A percentile compares a stretch with the other conserved stretches of the same genome.
phyloP scores from a whole-genome alignment of 2,329 filamentous ascomycete genomes.

The Coniochaeta sp. region DNA sequence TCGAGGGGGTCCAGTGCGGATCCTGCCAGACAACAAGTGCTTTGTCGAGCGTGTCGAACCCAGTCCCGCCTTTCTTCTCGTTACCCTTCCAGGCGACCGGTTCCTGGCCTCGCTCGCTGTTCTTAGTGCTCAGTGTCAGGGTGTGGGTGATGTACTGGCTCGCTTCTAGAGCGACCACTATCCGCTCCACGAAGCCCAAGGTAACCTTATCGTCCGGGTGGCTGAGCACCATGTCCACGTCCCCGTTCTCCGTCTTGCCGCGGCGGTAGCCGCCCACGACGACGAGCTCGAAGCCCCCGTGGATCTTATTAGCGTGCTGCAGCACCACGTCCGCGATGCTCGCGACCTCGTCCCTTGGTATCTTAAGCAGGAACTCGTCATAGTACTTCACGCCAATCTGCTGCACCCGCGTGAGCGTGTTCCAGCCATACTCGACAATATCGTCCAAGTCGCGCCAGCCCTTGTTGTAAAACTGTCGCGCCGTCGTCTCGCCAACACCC shows the following conservation, averaged over 20 bases:
- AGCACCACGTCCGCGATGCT: constrained; percentile 58
- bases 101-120: constrained; percentile 64
- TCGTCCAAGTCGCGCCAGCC: constrained; percentile 84
- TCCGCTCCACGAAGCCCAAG: constrained; percentile 58
- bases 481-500: constrained; percentile 82
- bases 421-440: constrained; percentile 77
- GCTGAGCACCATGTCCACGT: constrained; percentile 80
- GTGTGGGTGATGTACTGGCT: constrained; percentile 74
- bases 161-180: constrained; percentile 64
- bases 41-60: constrained; percentile 88
- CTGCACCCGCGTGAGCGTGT: constrained; percentile 65
- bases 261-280: constrained; percentile 78
- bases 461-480: constrained; percentile 71
- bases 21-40: constrained; percentile 89
- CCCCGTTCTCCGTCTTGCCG: constrained; percentile 65
- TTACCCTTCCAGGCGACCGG: constrained; percentile 46
- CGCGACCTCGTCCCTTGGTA: constrained; percentile 69
- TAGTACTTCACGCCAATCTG: constrained; percentile 95
- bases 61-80: constrained; percentile 37
- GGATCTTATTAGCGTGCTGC: constrained; percentile 57
- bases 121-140: constrained; percentile 60
- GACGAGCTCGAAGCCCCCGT: constrained; percentile 44
- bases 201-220: constrained; percentile 68
- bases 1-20: constrained; percentile 37
- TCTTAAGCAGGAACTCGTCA: constrained; percentile 68